These are phyloP conservation scores for baker's yeast (Saccharomyces cerevisiae) DNA, from an alignment of 805 yeast genomes.

Conservation along the genomic window DNA sequence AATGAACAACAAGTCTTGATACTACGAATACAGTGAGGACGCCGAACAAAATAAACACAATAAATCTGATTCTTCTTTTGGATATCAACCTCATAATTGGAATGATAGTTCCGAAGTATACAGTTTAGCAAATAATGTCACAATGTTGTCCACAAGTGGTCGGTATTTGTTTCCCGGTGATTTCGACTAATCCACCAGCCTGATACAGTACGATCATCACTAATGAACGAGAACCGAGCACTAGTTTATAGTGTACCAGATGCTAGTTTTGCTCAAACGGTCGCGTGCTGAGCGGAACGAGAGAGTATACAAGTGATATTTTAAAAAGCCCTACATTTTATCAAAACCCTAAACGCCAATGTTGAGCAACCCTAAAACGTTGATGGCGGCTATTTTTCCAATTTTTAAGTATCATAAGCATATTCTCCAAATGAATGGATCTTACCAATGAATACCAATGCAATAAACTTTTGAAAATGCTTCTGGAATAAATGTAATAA, in stretches of 20 bases:
- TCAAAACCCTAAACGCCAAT: background rate
- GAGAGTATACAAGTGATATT: background rate
- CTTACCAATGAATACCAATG: background rate
- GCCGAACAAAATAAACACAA: conserved; percentile 7
- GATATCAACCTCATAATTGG: conserved; percentile 15
- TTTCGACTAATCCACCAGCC: background rate
- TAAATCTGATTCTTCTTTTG: conserved; percentile 18
- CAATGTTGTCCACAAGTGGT: background rate
- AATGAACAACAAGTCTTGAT: conserved; percentile 18
- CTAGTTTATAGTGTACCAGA: background rate
- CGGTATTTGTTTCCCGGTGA: background rate
- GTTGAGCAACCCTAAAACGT: background rate
- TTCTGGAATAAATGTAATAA: background rate
- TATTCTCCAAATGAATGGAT: background rate
- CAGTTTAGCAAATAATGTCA: background rate
- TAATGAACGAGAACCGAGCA: background rate
- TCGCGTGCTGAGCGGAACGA: background rate
- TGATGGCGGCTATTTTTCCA: background rate
- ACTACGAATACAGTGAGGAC: conserved; percentile 8
- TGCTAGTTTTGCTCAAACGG: background rate
- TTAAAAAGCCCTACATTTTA: background rate
- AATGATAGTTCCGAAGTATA: background rate
- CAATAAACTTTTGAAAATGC: no score
- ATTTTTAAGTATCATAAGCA: background rate
- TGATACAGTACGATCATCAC: background rate